Percentiles rank a stretch among this genome's conserved stretches.
Evolutionary conservation across 192 early-diverging fungal genomes (phyloP).

Genomic region (Coemansia sp.): DNA sequence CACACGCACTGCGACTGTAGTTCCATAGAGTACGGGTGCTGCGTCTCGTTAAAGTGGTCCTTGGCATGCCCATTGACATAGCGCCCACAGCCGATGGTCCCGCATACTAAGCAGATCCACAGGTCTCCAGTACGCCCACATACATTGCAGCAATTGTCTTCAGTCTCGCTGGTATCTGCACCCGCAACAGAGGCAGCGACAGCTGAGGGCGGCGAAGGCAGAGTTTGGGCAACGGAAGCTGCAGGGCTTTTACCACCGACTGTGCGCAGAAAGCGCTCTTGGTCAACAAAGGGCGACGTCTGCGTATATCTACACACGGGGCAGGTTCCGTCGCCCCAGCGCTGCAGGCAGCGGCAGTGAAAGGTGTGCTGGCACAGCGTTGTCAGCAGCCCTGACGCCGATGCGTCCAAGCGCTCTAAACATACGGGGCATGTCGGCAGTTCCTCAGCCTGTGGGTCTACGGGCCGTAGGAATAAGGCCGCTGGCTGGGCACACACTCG

Average conservation of each 20-base stretch:
- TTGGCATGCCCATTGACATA: slow-evolving; percentile 92
- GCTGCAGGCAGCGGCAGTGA: slow-evolving; percentile 88
- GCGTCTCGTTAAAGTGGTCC: slow-evolving; percentile 80
- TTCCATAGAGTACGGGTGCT: slow-evolving; percentile 90
- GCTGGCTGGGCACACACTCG: slow-evolving; percentile 18
- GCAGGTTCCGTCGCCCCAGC: slow-evolving; percentile 92
- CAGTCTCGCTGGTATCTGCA: slow-evolving; percentile 21
- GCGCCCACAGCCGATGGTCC: slow-evolving; percentile 93
- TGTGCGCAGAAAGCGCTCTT: slow-evolving; percentile 29
- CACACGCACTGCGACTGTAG: slow-evolving; percentile 96
- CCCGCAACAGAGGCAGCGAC: background rate
- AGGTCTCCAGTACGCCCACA: slow-evolving; percentile 81
- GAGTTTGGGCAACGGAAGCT: background rate
- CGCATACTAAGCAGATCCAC: slow-evolving; percentile 98
- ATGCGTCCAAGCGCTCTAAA: slow-evolving; percentile 92
- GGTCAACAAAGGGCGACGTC: slow-evolving; percentile 46
- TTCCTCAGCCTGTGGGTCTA: slow-evolving; percentile 52
- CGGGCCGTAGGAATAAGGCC: slow-evolving; percentile 34
- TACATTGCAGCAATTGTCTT: slow-evolving; percentile 66
- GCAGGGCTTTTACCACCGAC: slow-evolving; percentile 22
- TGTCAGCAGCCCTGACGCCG: slow-evolving; percentile 86
- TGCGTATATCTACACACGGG: slow-evolving; percentile 91
- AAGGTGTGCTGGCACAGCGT: slow-evolving; percentile 96
- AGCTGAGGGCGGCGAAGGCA: background rate
- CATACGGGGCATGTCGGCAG: slow-evolving; percentile 97